Base-by-base conservation (phyloP, 305 asterid species). In the Andrographis paniculata region DNA sequence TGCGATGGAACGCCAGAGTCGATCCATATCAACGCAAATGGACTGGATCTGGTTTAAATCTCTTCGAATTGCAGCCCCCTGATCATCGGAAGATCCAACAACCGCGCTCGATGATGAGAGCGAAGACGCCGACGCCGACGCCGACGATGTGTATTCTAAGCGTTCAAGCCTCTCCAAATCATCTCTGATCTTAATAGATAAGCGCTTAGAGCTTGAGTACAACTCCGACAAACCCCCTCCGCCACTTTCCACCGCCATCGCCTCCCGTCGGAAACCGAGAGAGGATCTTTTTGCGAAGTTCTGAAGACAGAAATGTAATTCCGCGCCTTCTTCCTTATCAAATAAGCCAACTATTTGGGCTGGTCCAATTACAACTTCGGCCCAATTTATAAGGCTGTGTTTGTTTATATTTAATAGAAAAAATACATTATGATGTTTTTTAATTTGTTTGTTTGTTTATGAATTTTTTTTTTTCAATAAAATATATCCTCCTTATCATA, bases 81-180 rank as follows among this genome's bases (percentile, higher is more conserved):
- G 74, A 20, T 89, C 93, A 53, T 79, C 77, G 9, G 79, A 75
- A 9, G 79, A 43, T 16, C 63, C 51, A 42, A 62, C 61, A 65
- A 66, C 58, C 67, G 64, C 63, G 83, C 20, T 59, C 41, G 80
- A 67, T 10, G 75, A 62, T 20, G 76, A 63, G 13, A 66, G 44
- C 14, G 71, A 61, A 40, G 81, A 60, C 11, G 78, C 68, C 0
- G 93, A 84, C 14, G 84, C 64, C 0, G 95, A 84, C n/a, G 84
- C 66, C 1, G 87, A 65, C 27, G 82, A 3, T 4, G 4, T 47
- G 72, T 73, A 78, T 53, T 78, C 88, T 33, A 71, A 58, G 8
- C 87, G 83, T 76, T 86, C 95, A 36, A 91, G 92, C 70, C 75
- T 73, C 74, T 83, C 94, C 69, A 86, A 65, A 20, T 78, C 84